phyloP scores from a whole-genome alignment of 495 filamentous ascomycete species.

The Aspergillus biplanus region DNA sequence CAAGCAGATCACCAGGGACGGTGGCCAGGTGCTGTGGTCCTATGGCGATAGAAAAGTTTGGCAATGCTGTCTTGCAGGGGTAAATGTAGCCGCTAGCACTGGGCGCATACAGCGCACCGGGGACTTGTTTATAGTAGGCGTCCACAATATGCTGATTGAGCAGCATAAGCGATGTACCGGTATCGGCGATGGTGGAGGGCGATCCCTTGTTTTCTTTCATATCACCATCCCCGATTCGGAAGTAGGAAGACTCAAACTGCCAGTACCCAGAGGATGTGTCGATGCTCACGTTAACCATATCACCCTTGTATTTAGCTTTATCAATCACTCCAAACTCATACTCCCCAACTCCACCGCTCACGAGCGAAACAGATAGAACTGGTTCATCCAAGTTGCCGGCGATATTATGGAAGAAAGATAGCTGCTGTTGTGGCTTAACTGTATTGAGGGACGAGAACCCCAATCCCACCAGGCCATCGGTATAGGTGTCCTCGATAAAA shows the following conservation, averaged over 20 bases:
- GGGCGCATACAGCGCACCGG: slow-evolving; percentile 52
- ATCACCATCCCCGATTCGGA: slow-evolving; percentile 53
- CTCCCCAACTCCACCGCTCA: slow-evolving; percentile 59
- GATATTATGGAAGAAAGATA: slow-evolving; percentile 84
- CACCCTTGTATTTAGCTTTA: slow-evolving; percentile 62
- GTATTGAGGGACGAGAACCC: slow-evolving; percentile 77
- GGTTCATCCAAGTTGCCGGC: slow-evolving; percentile 63
- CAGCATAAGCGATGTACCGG: slow-evolving; percentile 73
- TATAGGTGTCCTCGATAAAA: slow-evolving; percentile 63
- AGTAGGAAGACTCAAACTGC: slow-evolving; percentile 66
- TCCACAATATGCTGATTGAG: slow-evolving; percentile 62
- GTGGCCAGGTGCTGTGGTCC: slow-evolving; percentile 62
- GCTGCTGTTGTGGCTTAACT: slow-evolving; percentile 65
- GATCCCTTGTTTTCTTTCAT: slow-evolving; percentile 33
- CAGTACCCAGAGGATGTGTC: slow-evolving; percentile 72
- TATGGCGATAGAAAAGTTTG: slow-evolving; percentile 68
- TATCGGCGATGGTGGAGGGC: slow-evolving; percentile 66
- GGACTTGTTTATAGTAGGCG: slow-evolving; percentile 66
- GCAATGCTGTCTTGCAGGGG: slow-evolving; percentile 63
- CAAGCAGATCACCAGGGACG: slow-evolving; percentile 68
- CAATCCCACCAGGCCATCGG: slow-evolving; percentile 78
- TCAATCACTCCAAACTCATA: slow-evolving; percentile 83
- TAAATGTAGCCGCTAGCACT: slow-evolving; percentile 65
- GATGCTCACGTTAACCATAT: slow-evolving; percentile 65
- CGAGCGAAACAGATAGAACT: slow-evolving; percentile 73